Percentiles rank a stretch among this genome's conserved stretches.
Conservation (phyloP, 2,329 filamentous ascomycete species). For the Colletotrichum noveboracense region DNA sequence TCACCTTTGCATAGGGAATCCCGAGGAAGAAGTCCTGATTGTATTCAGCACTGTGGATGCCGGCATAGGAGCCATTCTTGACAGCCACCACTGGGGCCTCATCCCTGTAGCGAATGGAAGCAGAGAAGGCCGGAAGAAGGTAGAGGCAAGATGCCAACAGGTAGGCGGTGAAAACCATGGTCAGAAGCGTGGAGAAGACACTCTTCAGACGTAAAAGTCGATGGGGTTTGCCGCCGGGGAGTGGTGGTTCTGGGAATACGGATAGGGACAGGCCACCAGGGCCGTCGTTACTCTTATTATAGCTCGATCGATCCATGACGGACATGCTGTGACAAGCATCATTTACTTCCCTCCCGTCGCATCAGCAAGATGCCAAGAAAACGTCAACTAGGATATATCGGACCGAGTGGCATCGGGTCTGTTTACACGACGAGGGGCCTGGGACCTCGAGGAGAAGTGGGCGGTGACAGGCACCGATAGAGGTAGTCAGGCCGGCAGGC, state of each 20-base stretch:
- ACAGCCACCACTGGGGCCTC: slow-evolving; percentile 5
- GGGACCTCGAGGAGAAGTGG: background rate
- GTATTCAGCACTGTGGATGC: slow-evolving; percentile 39
- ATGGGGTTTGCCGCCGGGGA: background rate
- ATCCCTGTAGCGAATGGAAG: background rate
- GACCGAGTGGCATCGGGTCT: background rate
- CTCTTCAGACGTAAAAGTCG: background rate
- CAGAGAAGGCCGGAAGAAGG: background rate
- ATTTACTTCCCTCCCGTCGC: background rate
- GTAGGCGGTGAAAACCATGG: slow-evolving; percentile 4
- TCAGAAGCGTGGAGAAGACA: background rate
- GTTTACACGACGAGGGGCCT: background rate
- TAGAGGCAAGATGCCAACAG: slow-evolving; percentile 2
- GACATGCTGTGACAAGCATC: background rate
- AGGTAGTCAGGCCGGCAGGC: background rate
- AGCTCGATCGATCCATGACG: background rate
- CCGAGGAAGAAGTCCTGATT: slow-evolving; percentile 52
- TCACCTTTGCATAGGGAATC: slow-evolving; percentile 51
- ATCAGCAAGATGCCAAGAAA: slow-evolving; percentile 5
- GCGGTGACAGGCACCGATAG: background rate
- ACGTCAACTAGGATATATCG: background rate
- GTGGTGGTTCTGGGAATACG: background rate
- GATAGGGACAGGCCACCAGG: background rate
- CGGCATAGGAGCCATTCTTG: slow-evolving; percentile 37
- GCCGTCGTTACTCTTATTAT: slow-evolving; percentile 2